These are phyloP conservation scores for Excoecaria agallocha DNA, from an alignment of 345 rosid species.

Conservation along the genomic window DNA sequence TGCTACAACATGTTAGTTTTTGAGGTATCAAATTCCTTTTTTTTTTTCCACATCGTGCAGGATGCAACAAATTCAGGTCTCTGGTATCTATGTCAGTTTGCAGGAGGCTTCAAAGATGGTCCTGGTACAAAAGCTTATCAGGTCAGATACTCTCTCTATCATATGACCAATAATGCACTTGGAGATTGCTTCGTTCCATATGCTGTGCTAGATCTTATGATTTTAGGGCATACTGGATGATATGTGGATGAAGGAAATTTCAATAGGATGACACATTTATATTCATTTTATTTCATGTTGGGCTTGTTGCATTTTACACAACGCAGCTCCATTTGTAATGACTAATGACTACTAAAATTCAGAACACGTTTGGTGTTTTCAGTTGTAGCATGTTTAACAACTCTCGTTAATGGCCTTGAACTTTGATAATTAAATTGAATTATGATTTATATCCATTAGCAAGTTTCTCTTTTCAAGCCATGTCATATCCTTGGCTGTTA, in stretches of 20 bases:
- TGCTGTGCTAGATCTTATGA: background rate
- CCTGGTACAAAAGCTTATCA: slow-evolving; percentile 36
- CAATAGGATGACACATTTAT: background rate
- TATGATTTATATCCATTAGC: background rate
- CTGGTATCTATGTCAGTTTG: slow-evolving; percentile 64
- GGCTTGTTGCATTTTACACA: no score
- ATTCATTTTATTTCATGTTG: background rate
- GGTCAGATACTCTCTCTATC: slow-evolving; percentile 37
- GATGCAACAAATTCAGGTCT: slow-evolving; percentile 74
- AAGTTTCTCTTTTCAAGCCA: background rate
- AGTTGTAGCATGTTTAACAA: background rate
- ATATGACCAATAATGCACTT: background rate
- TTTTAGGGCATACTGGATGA: background rate
- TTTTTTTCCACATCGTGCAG: slow-evolving; percentile 30
- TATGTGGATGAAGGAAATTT: background rate
- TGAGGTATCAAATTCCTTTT: slow-evolving; percentile 5
- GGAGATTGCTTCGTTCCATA: background rate
- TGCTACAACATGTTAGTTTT: background rate
- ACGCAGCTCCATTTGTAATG: background rate
- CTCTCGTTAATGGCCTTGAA: background rate
- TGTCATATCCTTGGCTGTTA: background rate
- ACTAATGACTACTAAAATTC: background rate
- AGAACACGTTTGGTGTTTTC: background rate
- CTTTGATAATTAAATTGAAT: background rate
- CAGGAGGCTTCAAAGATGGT: slow-evolving; percentile 58